A percentile compares a stretch with the other conserved stretches of the same genome.
These are phyloP conservation scores for Eucalyptus polybractea DNA, from an alignment of 345 rosid genomes.

Conservation along the genomic window DNA sequence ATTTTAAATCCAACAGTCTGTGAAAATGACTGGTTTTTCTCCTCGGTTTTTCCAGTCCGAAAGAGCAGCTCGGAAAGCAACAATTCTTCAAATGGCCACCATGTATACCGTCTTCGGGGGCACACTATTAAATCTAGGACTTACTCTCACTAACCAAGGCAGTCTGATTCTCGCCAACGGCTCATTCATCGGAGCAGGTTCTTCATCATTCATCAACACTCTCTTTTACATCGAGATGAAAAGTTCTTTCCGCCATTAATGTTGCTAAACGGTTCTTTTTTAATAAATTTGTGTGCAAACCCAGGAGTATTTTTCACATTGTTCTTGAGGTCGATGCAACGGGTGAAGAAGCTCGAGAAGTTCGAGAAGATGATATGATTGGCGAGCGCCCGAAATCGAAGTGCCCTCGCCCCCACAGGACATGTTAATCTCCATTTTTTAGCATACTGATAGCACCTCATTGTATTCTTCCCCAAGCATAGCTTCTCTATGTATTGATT, in stretches of 20 bases:
- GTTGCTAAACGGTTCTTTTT: neutral
- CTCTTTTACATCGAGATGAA: neutral
- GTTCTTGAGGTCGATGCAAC: constrained; percentile 61
- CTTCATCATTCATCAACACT: neutral
- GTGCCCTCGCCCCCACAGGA: neutral
- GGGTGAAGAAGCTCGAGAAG: constrained; percentile 70
- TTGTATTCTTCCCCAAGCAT: neutral
- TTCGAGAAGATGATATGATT: constrained; percentile 89
- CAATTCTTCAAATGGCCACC: constrained; percentile 89
- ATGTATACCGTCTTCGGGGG: constrained; percentile 80
- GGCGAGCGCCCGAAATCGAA: neutral
- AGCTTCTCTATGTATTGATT: neutral
- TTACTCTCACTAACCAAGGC: constrained; percentile 60
- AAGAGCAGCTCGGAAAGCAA: constrained; percentile 82
- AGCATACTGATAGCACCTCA: neutral
- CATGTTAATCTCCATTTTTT: neutral
- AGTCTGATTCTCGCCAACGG: constrained; percentile 56
- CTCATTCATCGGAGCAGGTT: constrained; percentile 82
- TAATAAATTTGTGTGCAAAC: neutral
- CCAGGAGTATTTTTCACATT: constrained; percentile 62
- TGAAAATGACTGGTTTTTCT: neutral
- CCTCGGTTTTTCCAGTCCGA: constrained; percentile 41
- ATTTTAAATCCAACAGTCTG: neutral
- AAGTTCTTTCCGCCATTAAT: neutral
- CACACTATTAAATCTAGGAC: constrained; percentile 69